These are phyloP conservation scores for Cladorrhinum sp. DNA, from an alignment of 2,329 filamentous ascomycete species.

Conservation along the genomic window DNA sequence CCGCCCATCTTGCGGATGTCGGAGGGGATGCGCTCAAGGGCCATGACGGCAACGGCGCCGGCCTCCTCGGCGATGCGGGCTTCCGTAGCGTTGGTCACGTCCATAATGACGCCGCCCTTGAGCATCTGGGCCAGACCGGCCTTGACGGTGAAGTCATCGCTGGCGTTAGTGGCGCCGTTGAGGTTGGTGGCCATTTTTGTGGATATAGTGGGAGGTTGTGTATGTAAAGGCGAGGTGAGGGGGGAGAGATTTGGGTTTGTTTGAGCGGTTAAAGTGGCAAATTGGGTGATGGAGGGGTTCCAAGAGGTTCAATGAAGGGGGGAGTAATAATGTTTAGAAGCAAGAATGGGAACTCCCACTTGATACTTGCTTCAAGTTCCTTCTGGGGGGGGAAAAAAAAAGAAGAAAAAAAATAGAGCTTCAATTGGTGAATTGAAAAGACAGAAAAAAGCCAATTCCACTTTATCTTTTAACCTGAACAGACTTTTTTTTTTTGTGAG, in stretches of 20 bases:
- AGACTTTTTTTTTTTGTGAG: neutral
- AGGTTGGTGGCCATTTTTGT: conserved; percentile 22
- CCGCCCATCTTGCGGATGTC: conserved; percentile 92
- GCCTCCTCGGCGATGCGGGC: conserved; percentile 97
- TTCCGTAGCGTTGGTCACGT: conserved; percentile 90
- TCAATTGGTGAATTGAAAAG: neutral
- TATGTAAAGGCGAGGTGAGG: neutral
- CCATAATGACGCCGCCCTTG: conserved; percentile 99
- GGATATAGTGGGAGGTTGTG: neutral
- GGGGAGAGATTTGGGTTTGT: neutral
- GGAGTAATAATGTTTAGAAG: neutral
- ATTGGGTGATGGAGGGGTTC: neutral
- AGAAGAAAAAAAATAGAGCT: neutral
- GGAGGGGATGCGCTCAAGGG: conserved; percentile 92
- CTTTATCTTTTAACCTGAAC: neutral
- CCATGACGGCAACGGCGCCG: conserved; percentile 95
- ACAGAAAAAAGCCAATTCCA: neutral
- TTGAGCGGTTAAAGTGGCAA: conserved; percentile 1
- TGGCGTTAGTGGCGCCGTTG: conserved; percentile 15
- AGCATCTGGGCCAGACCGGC: conserved; percentile 95
- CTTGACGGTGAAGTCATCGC: conserved; percentile 76
- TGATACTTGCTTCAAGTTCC: too few species aligned
- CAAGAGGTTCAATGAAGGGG: too few species aligned
- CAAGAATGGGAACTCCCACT: neutral
- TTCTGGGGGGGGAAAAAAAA: too few species aligned